Base-by-base conservation (phyloP, 768 basidiomycete species). In the Russula griseocarnosa region DNA sequence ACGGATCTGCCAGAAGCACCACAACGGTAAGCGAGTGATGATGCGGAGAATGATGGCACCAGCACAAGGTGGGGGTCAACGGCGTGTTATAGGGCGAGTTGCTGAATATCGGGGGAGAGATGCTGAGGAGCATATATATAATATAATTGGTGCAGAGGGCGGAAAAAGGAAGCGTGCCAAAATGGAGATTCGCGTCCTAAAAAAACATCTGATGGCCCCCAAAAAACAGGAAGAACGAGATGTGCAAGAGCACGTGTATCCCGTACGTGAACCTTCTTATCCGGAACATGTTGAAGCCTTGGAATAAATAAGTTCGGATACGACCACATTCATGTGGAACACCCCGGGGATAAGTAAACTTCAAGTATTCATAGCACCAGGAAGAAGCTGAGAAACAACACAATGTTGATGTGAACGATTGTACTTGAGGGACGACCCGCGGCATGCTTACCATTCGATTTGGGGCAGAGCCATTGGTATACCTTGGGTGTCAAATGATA, bases 401-500 rank as follows among this genome's bases (percentile, higher is more conserved):
- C 24, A 18, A 66, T 56, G 46, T 66, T 66, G 49, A 67, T 24
- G 50, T 60, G 59, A 28, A 67, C 20, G 26, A 52, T 38, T 26
- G 26, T 34, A 51, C 11, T 26, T 22, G 61, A n/a, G n/a, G n/a
- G n/a, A n/a, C n/a, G n/a, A n/a, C n/a, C n/a, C n/a, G n/a, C n/a
- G n/a, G n/a, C n/a, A n/a, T n/a, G n/a, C n/a, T n/a, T n/a, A n/a
- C n/a, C n/a, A n/a, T n/a, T n/a, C n/a, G n/a, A n/a, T n/a, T n/a
- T n/a, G 11, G 67, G 58, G 14, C 44, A 53, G n/a, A 70, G 46
- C 0, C 9, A 51, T 40, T 66, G 55, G 53, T 69, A 69, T 49
- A 52, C 59, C 46, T 69, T 56, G 46, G 67, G 57, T n/a, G 49
- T 69, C 58, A 28, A 70, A 67, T 34, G 66, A 56, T 32, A 66